Percentiles rank a stretch among this genome's conserved stretches.
phyloP scores from a whole-genome alignment of 1,139 yeast genomes.

The Blastobotrys raffinosifermentans region DNA sequence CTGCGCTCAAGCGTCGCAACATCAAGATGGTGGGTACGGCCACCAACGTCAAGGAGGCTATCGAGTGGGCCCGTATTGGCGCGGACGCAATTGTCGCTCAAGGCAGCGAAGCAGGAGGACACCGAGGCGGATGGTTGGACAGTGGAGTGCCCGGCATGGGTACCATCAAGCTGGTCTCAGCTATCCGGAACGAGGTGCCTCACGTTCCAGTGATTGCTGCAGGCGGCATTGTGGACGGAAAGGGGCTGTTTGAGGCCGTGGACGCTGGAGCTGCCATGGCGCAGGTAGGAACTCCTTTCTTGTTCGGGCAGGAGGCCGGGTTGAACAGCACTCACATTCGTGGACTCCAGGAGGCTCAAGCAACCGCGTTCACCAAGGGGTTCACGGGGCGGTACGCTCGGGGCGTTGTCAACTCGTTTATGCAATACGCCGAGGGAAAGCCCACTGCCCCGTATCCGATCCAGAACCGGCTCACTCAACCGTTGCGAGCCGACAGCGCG shows the following conservation, averaged over 20 bases:
- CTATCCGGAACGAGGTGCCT: background rate
- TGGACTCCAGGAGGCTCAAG: slow-evolving; percentile 7
- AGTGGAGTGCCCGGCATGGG: slow-evolving; percentile 12
- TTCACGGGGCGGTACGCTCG: slow-evolving; percentile 19
- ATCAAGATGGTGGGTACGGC: slow-evolving; percentile 39
- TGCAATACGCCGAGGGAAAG: slow-evolving; percentile 2
- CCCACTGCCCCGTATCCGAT: slow-evolving; percentile 16
- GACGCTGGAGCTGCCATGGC: slow-evolving; percentile 39
- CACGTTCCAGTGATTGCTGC: slow-evolving; percentile 37
- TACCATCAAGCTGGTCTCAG: background rate
- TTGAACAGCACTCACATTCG: background rate
- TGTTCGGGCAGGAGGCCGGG: slow-evolving; percentile 17
- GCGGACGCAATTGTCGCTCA: slow-evolving; percentile 43
- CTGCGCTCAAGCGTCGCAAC: slow-evolving; percentile 28
- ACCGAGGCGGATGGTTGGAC: slow-evolving; percentile 38
- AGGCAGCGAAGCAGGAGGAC: slow-evolving; percentile 53
- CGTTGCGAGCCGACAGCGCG: slow-evolving; percentile 12
- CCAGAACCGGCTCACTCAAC: slow-evolving; percentile 17
- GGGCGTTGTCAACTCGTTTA: slow-evolving; percentile 13
- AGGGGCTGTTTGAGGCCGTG: slow-evolving; percentile 30
- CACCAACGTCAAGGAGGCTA: slow-evolving; percentile 41
- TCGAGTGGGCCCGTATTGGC: slow-evolving; percentile 26
- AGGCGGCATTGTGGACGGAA: slow-evolving; percentile 42
- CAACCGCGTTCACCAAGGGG: slow-evolving; percentile 16
- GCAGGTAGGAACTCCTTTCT: slow-evolving; percentile 33